Evolutionary conservation across 2,329 filamentous ascomycete species (phyloP).

Genomic region (Colletotrichum lini): DNA sequence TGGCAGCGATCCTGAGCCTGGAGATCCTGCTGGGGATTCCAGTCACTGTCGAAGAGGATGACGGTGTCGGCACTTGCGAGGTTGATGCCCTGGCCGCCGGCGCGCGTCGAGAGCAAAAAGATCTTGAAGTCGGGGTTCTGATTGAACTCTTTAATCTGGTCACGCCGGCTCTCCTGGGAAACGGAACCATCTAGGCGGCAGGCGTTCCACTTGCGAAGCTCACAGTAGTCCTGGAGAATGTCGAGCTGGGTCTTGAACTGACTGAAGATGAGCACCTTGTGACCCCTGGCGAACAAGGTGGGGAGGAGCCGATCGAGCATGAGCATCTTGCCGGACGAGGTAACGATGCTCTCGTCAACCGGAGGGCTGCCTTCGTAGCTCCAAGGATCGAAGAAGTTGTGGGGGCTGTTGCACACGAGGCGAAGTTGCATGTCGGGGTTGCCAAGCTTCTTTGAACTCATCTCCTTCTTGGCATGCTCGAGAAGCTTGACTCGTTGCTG

Average conservation of each 20-base stretch:
- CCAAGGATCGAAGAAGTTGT: constrained; percentile 98
- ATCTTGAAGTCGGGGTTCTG: constrained; percentile 75
- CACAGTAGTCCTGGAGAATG: constrained; percentile 89
- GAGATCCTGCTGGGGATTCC: constrained; percentile 97
- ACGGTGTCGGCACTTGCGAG: constrained; percentile 93
- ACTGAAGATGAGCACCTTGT: constrained; percentile 96
- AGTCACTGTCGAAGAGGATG: constrained; percentile 89
- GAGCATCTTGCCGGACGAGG: constrained; percentile 94
- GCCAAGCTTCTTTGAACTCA: constrained; percentile 91
- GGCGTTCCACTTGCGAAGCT: constrained; percentile 83
- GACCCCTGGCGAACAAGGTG: constrained; percentile 77
- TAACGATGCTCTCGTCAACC: constrained; percentile 86
- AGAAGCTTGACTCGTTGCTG: constrained; percentile 76
- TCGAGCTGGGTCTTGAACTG: constrained; percentile 97
- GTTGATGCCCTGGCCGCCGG: constrained; percentile 96
- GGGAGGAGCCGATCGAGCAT: constrained; percentile 90
- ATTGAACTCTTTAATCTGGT: constrained; percentile 83
- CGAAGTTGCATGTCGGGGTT: constrained; percentile 95
- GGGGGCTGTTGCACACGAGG: constrained; percentile 91
- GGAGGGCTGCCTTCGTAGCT: constrained; percentile 69
- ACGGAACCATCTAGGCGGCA: constrained; percentile 95
- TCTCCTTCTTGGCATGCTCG: constrained; percentile 87
- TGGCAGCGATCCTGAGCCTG: constrained; percentile 97
- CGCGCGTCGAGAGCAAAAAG: constrained; percentile 91
- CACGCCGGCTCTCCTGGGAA: constrained; percentile 78